phyloP scores from a whole-genome alignment of 495 filamentous ascomycete species.

The Trichoderma reesei region DNA sequence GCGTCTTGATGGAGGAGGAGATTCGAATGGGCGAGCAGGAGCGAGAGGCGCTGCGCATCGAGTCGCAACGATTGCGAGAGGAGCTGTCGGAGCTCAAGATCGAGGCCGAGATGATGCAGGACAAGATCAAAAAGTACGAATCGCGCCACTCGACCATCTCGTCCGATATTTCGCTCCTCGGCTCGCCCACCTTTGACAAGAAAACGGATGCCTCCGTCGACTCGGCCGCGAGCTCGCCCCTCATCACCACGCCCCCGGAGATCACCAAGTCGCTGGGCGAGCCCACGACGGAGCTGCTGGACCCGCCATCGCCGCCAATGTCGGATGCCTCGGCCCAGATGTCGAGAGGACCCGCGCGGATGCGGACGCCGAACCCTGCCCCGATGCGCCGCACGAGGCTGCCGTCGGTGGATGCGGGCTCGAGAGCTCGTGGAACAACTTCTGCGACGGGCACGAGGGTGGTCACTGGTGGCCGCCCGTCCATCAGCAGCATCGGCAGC shows the following conservation, averaged over 20 bases:
- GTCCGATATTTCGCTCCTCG: slow-evolving; percentile 42
- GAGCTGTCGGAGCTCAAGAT: slow-evolving; percentile 89
- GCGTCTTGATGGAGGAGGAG: slow-evolving; percentile 90
- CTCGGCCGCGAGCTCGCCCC: slow-evolving; percentile 61
- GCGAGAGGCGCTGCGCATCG: slow-evolving; percentile 76
- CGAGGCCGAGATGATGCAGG: slow-evolving; percentile 86
- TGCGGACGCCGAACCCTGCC: slow-evolving; percentile 24
- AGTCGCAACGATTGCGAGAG: slow-evolving; percentile 76
- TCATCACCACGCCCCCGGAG: slow-evolving; percentile 61
- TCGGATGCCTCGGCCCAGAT: slow-evolving; percentile 68
- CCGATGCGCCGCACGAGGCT: slow-evolving; percentile 35
- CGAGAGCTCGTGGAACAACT: not conserved
- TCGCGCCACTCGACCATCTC: slow-evolving; percentile 41
- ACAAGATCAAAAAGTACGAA: slow-evolving; percentile 67
- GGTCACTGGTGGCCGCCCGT: slow-evolving; percentile 10
- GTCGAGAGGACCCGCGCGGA: slow-evolving; percentile 22
- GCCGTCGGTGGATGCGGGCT: slow-evolving; percentile 32
- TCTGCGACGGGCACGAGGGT: slow-evolving; percentile 22
- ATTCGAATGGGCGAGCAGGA: slow-evolving; percentile 84
- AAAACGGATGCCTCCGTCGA: slow-evolving; percentile 41
- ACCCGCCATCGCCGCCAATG: slow-evolving; percentile 55
- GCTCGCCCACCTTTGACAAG: slow-evolving; percentile 42
- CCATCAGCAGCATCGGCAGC: slow-evolving; percentile 17
- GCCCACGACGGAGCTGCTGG: slow-evolving; percentile 33
- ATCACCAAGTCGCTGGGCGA: slow-evolving; percentile 42